Conservation (phyloP, 2,329 filamentous ascomycete species). For the Mariannaea sp. region DNA sequence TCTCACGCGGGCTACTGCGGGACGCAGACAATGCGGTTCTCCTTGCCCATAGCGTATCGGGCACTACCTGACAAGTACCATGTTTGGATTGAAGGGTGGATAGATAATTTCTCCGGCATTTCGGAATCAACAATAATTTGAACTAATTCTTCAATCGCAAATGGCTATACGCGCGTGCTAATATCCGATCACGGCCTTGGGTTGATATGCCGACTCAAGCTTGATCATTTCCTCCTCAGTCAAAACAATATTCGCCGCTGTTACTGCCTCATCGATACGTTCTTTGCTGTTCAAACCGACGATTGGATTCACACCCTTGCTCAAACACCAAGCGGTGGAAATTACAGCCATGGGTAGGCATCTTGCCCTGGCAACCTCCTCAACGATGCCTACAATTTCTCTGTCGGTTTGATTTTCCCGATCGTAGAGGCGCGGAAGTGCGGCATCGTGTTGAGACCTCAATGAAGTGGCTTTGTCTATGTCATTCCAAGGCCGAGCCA, state of each 20-base stretch:
- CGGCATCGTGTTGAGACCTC: constrained; percentile 38
- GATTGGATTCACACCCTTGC: constrained; percentile 60
- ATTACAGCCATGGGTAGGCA: constrained; percentile 66
- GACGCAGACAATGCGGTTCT: too few species aligned
- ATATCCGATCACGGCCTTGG: background rate
- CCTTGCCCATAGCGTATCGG: too few species aligned
- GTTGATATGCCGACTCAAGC: constrained; percentile 48
- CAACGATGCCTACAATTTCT: constrained; percentile 40
- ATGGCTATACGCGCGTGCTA: too few species aligned
- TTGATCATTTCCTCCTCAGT: constrained; percentile 63
- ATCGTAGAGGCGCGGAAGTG: constrained; percentile 47
- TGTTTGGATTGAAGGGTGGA: too few species aligned
- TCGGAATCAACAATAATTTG: too few species aligned
- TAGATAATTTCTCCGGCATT: too few species aligned
- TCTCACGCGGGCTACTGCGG: too few species aligned
- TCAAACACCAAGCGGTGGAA: constrained; percentile 65
- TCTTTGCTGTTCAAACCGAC: constrained; percentile 62
- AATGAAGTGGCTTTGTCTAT: background rate
- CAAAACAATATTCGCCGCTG: constrained; percentile 50
- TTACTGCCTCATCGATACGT: constrained; percentile 65
- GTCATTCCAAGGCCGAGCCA: constrained; percentile 20
- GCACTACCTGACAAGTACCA: too few species aligned
- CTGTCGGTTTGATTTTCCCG: constrained; percentile 33
- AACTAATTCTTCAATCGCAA: too few species aligned
- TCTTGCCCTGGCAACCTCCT: constrained; percentile 61